Base-by-base conservation (phyloP, 2,329 filamentous ascomycete genomes). In the Xenoacremonium recifei region DNA sequence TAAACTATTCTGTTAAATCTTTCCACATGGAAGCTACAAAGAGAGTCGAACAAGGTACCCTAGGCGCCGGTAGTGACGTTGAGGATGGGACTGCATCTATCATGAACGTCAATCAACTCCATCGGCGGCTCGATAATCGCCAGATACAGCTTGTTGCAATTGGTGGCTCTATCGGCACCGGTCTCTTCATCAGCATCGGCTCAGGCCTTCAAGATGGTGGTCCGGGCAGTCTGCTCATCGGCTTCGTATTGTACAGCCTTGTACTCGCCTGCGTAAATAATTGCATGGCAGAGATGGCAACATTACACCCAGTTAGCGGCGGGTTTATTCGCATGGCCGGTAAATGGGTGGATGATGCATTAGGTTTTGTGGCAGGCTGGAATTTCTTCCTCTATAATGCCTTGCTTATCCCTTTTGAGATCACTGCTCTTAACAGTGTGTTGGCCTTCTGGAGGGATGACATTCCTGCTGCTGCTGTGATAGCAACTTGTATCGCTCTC, bases 311-410 rank as follows among this genome's bases (percentile, higher is more conserved):
- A 17, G 73, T 85, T 34, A 75, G 72, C 30, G 80, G 81, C 48
- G 77, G 77, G 2, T 85, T 84, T 57, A 76, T 85, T 49, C 79
- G 82, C 45, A 71, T 84, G 54, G 80, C 80, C 4, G 80, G 80
- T 20, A 70, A 80, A 50, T 85, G 80, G 77, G 79, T 80, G 7
- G 82, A 85, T 58, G 80, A 84, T n/a, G 72, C 81, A 9, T 67
- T 80, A 15, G 80, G 80, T 23, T 84, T 85, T 48, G 65, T 66
- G 56, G 62, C 64, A 23, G 67, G 67, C 21, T 71, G 66, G 66
- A 71, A 71, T 47, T 71, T 70, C 50, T 70, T 70, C 54, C 48
- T 71, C n/a, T 70, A 70, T 44, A 67, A 70, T 47, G 67, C 67
- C 10, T 58, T 70, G 32, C 58, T 69, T 20, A 69, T 71, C 20